Conservation (phyloP, 352 stramenopile species). For the Hyaloperonospora brassicae region DNA sequence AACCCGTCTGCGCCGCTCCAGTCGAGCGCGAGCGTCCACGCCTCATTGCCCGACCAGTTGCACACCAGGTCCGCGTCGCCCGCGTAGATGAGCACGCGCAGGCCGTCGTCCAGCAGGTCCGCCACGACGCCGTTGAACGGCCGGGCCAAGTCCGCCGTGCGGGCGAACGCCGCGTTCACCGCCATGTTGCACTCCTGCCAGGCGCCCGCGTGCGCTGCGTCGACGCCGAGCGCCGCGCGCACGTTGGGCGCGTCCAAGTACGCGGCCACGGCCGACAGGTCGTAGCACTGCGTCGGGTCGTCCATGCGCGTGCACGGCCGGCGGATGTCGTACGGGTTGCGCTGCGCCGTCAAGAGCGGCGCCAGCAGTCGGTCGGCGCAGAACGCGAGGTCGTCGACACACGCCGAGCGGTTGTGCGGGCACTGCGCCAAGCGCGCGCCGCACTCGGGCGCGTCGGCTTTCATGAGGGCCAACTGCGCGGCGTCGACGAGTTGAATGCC, state of each 20-base stretch:
- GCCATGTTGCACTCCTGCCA: conserved; percentile 91
- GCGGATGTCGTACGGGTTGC: conserved; percentile 62
- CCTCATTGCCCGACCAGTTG: conserved; percentile 94
- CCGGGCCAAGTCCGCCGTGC: conserved; percentile 86
- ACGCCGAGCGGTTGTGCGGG: conserved; percentile 32
- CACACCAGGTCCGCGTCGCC: conserved; percentile 95
- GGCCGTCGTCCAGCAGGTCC: conserved; percentile 70
- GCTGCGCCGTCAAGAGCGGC: conserved; percentile 28
- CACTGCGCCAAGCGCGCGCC: conserved; percentile 25
- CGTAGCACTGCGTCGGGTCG: conserved; percentile 41
- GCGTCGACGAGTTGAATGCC: conserved; percentile 43
- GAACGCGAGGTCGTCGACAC: conserved; percentile 37
- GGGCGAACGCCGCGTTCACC: conserved; percentile 82
- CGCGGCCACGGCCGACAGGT: conserved; percentile 64
- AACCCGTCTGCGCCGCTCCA: conserved; percentile 88
- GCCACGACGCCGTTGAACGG: conserved; percentile 80
- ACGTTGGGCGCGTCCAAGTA: conserved; percentile 52
- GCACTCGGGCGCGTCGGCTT: conserved; percentile 24
- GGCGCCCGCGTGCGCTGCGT: conserved; percentile 25
- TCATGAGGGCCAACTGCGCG: conserved; percentile 32
- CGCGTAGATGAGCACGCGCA: conserved; percentile 91
- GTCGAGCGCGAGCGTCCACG: conserved; percentile 88
- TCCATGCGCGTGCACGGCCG: conserved; percentile 27
- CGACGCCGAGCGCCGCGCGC: conserved; percentile 33
- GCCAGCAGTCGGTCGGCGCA: conserved; percentile 45